phyloP scores from a whole-genome alignment of 1,284 basidiomycete genomes.

The Austroboletus olivaceoglutinosus region DNA sequence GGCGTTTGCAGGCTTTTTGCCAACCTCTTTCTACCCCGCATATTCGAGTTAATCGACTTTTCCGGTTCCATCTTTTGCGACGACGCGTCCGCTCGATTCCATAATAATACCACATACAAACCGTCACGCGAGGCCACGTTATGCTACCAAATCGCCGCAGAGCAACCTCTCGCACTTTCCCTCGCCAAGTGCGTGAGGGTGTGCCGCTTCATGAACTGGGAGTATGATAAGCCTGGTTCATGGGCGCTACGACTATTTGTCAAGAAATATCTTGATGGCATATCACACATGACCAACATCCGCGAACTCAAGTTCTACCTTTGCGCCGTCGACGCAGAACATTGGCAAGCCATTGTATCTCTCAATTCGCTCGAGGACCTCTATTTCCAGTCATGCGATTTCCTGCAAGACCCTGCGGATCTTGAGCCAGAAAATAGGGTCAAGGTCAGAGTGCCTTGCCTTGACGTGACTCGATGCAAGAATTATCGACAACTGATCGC shows the following conservation, averaged over 20 bases:
- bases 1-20: conserved; percentile 46
- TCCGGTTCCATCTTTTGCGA: conserved; percentile 7
- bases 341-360: conserved; percentile 14
- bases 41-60: conserved; percentile 36
- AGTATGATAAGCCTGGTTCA: neutral
- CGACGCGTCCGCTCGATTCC: neutral
- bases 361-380: conserved; percentile 16
- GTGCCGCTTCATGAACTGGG: neutral
- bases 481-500: neutral
- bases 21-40: conserved; percentile 34
- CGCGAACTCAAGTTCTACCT: conserved; percentile 9
- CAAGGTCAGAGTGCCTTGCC: conserved; percentile 1
- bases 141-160: conserved; percentile 15
- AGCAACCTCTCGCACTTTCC: conserved; percentile 16
- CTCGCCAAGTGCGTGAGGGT: conserved; percentile 7
- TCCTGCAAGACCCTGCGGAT: conserved; percentile 2
- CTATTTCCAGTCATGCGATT: conserved; percentile 1
- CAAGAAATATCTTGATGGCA: neutral
- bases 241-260: conserved; percentile 1
- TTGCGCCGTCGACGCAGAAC: conserved; percentile 5
- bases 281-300: conserved; percentile 22
- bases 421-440: neutral
- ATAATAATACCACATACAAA: neutral
- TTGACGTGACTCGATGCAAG: neutral
- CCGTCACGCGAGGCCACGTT: neutral